A percentile compares a stretch with the other conserved stretches of the same genome.
Evolutionary conservation across 495 filamentous ascomycete genomes (phyloP).

Genomic region (Podospora pseudopauciseta): DNA sequence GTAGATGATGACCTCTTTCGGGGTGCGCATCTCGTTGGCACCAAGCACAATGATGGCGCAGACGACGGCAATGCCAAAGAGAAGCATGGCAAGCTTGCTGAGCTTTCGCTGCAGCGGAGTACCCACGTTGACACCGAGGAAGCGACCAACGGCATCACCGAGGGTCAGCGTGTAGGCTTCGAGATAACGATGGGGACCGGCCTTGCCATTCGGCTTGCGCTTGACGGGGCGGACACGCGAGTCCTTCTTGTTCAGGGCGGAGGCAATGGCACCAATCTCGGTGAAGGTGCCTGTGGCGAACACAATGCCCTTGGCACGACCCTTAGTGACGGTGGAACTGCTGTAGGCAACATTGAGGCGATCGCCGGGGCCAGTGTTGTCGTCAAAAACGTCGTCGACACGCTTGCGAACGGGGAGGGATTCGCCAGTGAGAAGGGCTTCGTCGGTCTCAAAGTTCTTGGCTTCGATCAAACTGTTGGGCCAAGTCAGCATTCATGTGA

Average conservation of each 20-base stretch:
- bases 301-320: slow-evolving; percentile 63
- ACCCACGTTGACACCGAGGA: slow-evolving; percentile 68
- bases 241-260: slow-evolving; percentile 55
- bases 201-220: slow-evolving; percentile 56
- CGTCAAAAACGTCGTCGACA: slow-evolving; percentile 30
- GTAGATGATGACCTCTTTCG: slow-evolving; percentile 76
- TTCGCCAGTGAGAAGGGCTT: slow-evolving; percentile 61
- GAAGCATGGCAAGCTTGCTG: slow-evolving; percentile 67
- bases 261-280: slow-evolving; percentile 78
- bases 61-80: slow-evolving; percentile 70
- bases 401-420: slow-evolving; percentile 50
- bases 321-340: slow-evolving; percentile 64
- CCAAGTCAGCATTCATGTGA: background rate
- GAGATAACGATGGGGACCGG: slow-evolving; percentile 62
- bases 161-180: slow-evolving; percentile 65
- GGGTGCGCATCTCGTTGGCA: slow-evolving; percentile 67
- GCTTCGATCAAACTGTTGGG: slow-evolving; percentile 59
- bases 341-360: slow-evolving; percentile 66
- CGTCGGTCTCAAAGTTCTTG: slow-evolving; percentile 61
- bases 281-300: slow-evolving; percentile 71
- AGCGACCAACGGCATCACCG: slow-evolving; percentile 62
- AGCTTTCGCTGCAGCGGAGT: slow-evolving; percentile 78
- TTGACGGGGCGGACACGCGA: slow-evolving; percentile 55
- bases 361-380: slow-evolving; percentile 56
- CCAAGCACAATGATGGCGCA: slow-evolving; percentile 77